Base-by-base conservation (phyloP, 2,329 filamentous ascomycete genomes). In the Calycina herbarum region DNA sequence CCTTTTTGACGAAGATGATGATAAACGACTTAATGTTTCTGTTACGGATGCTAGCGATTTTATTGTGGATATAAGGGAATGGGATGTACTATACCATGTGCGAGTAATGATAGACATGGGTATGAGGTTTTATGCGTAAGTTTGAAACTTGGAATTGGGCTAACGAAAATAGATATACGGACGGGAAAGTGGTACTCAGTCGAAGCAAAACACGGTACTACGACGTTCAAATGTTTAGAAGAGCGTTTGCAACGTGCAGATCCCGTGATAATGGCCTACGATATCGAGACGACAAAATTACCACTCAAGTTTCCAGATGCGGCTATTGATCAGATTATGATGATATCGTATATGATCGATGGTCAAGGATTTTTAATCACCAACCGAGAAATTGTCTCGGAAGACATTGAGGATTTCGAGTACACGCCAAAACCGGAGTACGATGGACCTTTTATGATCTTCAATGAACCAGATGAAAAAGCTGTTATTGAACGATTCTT, bases 291-390 rank as follows among this genome's bases (percentile, higher is more conserved):
- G 2, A 94, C 92, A 5, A 99, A 99, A 76, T 82, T 95, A 17
- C 95, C 96, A 1, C 82, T 99, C 63, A 99, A 99, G 78, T 99
- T 99, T 73, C 96, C 95, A 31, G 96, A 99, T 76, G 89, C 95
- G 1, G 86, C 93, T 3, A 89, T 97, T 69, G 95, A 99, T 79
- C 94, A 97, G 77, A 90, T 99, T 75, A 99, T 99, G 94, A 99
- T 99, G 95, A 94, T 99, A 77, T 99, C 96, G 38, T 99, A 99
- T 82, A 99, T 99, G 96, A 98, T 99, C 73, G 95, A 99, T 73
- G 96, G 95, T 0, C 94, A 97, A 79, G 95, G 95, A 4, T 99
- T 98, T 73, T 83, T 99, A 42, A 98, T 99, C 78, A 99, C 95
- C 5, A 99, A 99, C 76, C 88, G 96, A 74, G 94, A 98, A 76